Evolutionary conservation across 441 rosid species (phyloP).

Genomic region (Corymbia citriodora): DNA sequence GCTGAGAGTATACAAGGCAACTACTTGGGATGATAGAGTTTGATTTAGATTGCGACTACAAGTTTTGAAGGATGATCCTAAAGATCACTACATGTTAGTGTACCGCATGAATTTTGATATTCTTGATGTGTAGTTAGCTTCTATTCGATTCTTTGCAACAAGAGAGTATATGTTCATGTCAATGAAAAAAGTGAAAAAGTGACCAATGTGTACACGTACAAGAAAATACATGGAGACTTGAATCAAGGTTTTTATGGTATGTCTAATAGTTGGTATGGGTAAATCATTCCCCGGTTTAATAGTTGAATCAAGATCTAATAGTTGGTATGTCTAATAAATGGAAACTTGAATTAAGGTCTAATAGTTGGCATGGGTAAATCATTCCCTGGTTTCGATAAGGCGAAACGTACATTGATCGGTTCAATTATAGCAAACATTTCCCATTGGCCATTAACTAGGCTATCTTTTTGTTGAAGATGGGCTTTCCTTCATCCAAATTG

Average conservation of each 20-base stretch:
- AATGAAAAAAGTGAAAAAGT: neutral
- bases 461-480: neutral
- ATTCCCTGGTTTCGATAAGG: neutral
- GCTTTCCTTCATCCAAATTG: neutral
- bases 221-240: neutral
- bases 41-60: neutral
- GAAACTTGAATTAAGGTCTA: neutral
- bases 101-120: neutral
- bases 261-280: neutral
- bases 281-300: neutral
- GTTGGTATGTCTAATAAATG: neutral
- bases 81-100: neutral
- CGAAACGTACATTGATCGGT: neutral
- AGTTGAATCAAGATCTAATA: neutral
- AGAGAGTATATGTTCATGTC: fast-evolving
- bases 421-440: neutral
- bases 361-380: neutral
- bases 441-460: neutral
- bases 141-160: neutral
- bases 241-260: neutral
- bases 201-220: neutral
- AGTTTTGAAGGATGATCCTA: neutral
- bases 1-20: neutral
- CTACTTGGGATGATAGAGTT: neutral
- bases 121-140: neutral